Conservation (phyloP, 176 grass and related monocot genomes). For the Zoysia pacifica region DNA sequence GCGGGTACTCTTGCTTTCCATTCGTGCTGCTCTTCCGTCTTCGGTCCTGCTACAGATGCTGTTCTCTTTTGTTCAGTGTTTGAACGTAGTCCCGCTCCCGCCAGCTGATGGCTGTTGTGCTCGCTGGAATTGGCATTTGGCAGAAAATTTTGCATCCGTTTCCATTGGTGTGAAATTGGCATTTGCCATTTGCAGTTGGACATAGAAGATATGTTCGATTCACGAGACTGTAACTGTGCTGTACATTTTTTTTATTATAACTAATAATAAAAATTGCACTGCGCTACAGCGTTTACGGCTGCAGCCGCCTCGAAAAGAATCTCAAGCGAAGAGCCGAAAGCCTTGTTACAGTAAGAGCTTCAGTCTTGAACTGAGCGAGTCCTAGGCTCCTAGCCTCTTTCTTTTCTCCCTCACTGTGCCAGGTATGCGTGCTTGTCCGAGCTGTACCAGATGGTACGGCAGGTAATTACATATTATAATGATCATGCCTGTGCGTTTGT, state of each 20-base stretch:
- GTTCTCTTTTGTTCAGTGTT: slow-evolving; percentile 12
- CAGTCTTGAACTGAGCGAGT: slow-evolving; percentile 19
- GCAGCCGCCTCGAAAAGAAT: too few species aligned
- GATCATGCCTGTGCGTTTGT: neutral
- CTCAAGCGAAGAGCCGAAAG: neutral
- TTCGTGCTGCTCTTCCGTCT: neutral
- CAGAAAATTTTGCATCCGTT: neutral
- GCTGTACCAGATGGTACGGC: neutral
- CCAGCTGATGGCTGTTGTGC: neutral
- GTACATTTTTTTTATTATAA: too few species aligned
- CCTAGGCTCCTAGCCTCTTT: neutral
- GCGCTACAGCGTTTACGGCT: too few species aligned
- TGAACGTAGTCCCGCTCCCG: slow-evolving; percentile 57
- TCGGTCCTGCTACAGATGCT: slow-evolving; percentile 1
- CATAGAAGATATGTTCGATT: too few species aligned
- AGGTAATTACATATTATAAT: slow-evolving; percentile 12
- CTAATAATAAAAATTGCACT: too few species aligned
- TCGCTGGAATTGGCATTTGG: neutral
- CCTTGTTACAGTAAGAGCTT: neutral
- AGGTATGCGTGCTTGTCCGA: slow-evolving; percentile 18
- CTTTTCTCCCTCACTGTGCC: neutral
- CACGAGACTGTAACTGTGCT: too few species aligned
- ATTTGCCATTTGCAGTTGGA: too few species aligned
- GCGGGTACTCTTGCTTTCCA: slow-evolving; percentile 5
- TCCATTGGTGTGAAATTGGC: too few species aligned